Evolutionary conservation across 2,329 filamentous ascomycete genomes (phyloP).

Genomic region (Beauveria sp.): DNA sequence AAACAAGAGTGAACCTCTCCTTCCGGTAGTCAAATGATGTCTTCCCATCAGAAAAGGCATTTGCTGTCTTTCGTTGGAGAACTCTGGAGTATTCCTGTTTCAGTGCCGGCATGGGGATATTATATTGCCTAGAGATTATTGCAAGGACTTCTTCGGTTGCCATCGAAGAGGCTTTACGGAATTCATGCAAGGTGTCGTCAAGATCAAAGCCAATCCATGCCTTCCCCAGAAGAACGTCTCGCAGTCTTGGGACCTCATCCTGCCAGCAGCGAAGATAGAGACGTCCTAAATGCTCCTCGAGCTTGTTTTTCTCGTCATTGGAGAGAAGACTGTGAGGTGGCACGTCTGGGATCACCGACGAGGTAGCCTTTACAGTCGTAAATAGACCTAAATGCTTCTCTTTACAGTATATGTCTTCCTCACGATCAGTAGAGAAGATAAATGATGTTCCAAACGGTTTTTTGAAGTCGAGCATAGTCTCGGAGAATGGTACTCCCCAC

Average conservation of each 20-base stretch:
- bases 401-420: neutral
- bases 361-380: neutral
- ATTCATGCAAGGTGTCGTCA: slow-evolving; percentile 41
- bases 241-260: slow-evolving; percentile 2
- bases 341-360: neutral
- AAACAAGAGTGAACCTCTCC: slow-evolving; percentile 20
- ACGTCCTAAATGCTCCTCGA: neutral
- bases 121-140: neutral
- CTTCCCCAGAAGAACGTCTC: slow-evolving; percentile 15
- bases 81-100: neutral
- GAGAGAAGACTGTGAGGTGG: neutral
- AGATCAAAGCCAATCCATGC: slow-evolving; percentile 40
- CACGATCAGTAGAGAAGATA: neutral
- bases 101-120: neutral
- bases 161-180: slow-evolving; percentile 30
- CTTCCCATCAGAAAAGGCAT: slow-evolving; percentile 37
- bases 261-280: neutral
- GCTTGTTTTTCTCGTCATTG: neutral
- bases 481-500: neutral
- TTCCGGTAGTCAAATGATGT: slow-evolving; percentile 34
- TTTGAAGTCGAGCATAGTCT: neutral
- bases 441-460: neutral
- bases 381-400: neutral
- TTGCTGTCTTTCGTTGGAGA: slow-evolving; percentile 22
- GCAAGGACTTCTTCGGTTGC: slow-evolving; percentile 28